phyloP scores from a whole-genome alignment of 768 basidiomycete genomes.

The Trametes cinnabarina region DNA sequence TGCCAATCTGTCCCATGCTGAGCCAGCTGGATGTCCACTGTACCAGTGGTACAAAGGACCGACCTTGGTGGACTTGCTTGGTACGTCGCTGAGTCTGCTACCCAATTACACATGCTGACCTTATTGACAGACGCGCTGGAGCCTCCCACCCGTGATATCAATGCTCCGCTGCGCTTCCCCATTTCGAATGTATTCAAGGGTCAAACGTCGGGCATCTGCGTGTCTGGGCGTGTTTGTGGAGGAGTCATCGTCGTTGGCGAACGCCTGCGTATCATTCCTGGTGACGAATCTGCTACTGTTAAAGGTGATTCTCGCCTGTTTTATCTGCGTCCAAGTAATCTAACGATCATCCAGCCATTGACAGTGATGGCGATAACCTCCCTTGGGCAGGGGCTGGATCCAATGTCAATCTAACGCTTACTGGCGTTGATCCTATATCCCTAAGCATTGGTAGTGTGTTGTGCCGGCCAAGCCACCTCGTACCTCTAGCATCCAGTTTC shows the following conservation, averaged over 20 bases:
- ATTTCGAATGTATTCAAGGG: conserved; percentile 96
- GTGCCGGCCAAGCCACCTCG: conserved; percentile 67
- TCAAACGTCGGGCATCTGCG: conserved; percentile 70
- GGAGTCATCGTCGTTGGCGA: conserved; percentile 94
- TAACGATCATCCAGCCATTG: conserved; percentile 59
- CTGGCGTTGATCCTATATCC: conserved; percentile 81
- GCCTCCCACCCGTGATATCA: conserved; percentile 76
- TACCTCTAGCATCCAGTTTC: conserved; percentile 77
- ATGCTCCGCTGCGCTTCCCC: conserved; percentile 77
- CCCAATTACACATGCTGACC: not conserved
- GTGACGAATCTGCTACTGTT: conserved; percentile 85
- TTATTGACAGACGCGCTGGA: conserved; percentile 64
- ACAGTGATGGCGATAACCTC: conserved; percentile 71
- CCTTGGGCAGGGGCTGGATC: conserved; percentile 90
- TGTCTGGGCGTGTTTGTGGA: conserved; percentile 80
- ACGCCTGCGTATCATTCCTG: conserved; percentile 80
- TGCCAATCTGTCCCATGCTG: conserved; percentile 66
- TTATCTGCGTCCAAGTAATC: not conserved
- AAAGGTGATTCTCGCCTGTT: conserved; percentile 44
- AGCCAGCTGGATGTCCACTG: conserved; percentile 47
- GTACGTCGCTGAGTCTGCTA: conserved; percentile 39
- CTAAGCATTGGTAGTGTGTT: conserved; percentile 87
- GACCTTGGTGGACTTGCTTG: conserved; percentile 79
- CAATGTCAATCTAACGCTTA: conserved; percentile 84
- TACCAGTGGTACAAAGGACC: conserved; percentile 82